Conservation (phyloP, 306 rosid species). For the Spatholobus suberectus region DNA sequence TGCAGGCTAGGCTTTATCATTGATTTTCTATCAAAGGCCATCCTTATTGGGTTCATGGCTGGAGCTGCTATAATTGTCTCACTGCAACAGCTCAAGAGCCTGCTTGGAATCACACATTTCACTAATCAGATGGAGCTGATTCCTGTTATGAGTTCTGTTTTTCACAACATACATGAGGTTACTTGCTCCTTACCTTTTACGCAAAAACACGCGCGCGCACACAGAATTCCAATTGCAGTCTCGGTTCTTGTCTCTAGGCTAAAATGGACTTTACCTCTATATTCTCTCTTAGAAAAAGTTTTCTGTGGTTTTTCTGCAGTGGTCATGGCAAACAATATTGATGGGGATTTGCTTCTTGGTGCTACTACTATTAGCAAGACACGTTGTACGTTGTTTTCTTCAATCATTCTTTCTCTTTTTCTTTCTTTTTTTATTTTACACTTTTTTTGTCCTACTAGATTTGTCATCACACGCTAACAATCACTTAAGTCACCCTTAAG, state of each 20-base stretch:
- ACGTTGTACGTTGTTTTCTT: slow-evolving; percentile 57
- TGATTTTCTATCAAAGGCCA: slow-evolving; percentile 92
- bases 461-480: not conserved
- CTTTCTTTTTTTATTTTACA: not conserved
- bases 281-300: not conserved
- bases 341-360: slow-evolving; percentile 91
- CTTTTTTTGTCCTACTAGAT: not conserved
- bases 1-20: slow-evolving; percentile 93
- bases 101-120: slow-evolving; percentile 89
- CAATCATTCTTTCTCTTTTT: not conserved
- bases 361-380: slow-evolving; percentile 76
- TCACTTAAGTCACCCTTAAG: not conserved
- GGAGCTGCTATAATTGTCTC: slow-evolving; percentile 97
- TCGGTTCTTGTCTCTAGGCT: not conserved
- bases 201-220: not conserved
- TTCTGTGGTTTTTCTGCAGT: slow-evolving; percentile 61
- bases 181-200: not conserved
- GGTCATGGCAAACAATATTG: slow-evolving; percentile 97
- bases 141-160: slow-evolving; percentile 85
- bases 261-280: not conserved
- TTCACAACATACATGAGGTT: slow-evolving; percentile 71
- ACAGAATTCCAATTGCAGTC: not conserved
- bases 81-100: slow-evolving; percentile 85
- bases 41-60: slow-evolving; percentile 92
- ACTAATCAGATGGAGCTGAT: slow-evolving; percentile 74